Evolutionary conservation across 768 basidiomycete genomes (phyloP), one percentile per base, ranked within the genome.

Genomic region (Psilocybe azurescens): DNA sequence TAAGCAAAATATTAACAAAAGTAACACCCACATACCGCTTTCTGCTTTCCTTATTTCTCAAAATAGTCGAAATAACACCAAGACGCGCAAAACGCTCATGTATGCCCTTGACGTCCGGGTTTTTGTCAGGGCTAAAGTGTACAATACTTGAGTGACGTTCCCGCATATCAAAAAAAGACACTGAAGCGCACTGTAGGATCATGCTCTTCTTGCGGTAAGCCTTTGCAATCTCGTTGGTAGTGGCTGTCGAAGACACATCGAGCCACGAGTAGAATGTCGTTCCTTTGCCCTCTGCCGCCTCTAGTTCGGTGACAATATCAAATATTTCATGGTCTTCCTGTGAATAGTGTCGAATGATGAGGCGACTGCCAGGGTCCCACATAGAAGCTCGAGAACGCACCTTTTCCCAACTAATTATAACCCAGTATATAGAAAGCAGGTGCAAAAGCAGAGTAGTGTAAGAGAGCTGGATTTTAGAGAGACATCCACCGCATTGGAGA

Each of bases 191-290:
- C 96, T 99, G 97, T 51, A 97, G 81, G 65, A 86, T 81, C 70
- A 97, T 86, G 71, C 94, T 95, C 77, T 93, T 89, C 76, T 89
- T 97, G 67, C 95, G 81, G 78, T 97, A 99, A 3, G 96, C 94
- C 73, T 91, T 94, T 53, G 84, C 85, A 67, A 99, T 94, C 64
- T 97, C 93, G 29, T 82, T 64, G 5, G 87, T 85, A 14, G 87
- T 79, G 0, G 95, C 96, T 0, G 88, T 87, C 3, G 88, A 75
- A 2, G 93, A 79, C 1, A 97, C 85, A 60, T 91, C 90, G 48
- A 99, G 79, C 89, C 91, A 97, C 10, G 94, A 93, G 79, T 99
- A 99, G 78, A 99, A 99, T 0, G 89, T 93, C n/a, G 91, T 94
- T 33, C 90, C 94, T 72, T 91, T 95, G 81, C 95, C 95, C 80